Base-by-base conservation (phyloP, 2,329 filamentous ascomycete genomes). In the Fusarium sterilihyphosum region DNA sequence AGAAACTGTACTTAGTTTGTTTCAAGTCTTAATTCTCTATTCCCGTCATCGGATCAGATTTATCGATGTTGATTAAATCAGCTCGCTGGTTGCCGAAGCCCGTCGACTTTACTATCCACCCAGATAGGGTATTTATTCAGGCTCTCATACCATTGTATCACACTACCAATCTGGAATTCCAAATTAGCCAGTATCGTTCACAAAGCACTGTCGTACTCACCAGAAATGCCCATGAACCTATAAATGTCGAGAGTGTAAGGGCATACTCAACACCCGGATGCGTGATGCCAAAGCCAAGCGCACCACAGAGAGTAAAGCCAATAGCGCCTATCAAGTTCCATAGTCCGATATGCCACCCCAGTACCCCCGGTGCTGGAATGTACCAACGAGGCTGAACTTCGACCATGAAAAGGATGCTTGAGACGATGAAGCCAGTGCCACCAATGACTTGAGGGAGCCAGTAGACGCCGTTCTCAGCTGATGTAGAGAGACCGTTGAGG, bases 361-460 rank as follows among this genome's bases (percentile, higher is more conserved):
- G 83, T 2, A 89, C 83, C 7, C 80, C 78, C 8, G 83, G 84
- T 0, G 89, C 88, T 0, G 91, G 91, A 18, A 84, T 81, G 74
- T 88, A 92, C 91, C 91, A 93, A 52, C 84, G 86, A 46, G 84
- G 78, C 80, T 93, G 91, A 6, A 90, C 92, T 80, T 93, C 91
- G 13, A 93, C 77, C 86, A 92, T 92, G 80, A 92, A 92, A 4
- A 93, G 80, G 6, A 83, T 76, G 29, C 87, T 84, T 12, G 85
- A 91, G 31, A 91, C 76, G 67, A 92, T 87, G 80, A 93, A 93
- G 9, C 90, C 89, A 1, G 79, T 78, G 3, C 91, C 91, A 8
- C 91, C 91, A 6, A 92, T 81, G 12, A 92, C 87, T 77, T 92
- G 88, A 1, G 89, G 86, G 1, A 85, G 70, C 79, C 90, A 93